Conservation (phyloP, 2,329 filamentous ascomycete species). For the Hypoxylon sp. region DNA sequence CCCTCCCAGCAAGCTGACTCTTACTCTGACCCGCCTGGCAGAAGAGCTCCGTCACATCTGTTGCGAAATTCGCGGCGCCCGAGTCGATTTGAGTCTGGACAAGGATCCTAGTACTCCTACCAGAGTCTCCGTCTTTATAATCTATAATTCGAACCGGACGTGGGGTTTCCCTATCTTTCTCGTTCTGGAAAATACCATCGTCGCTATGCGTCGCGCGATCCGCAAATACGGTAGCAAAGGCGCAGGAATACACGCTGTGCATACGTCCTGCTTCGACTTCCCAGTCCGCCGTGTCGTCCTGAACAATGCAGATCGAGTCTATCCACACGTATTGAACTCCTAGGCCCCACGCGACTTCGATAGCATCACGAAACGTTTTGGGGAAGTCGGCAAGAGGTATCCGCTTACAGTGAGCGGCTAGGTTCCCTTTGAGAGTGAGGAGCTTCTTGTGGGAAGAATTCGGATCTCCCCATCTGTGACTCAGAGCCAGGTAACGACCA, state of each 20-base stretch:
- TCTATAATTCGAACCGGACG: conserved; percentile 12
- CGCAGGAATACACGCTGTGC: conserved; percentile 18
- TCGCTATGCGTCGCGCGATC: conserved; percentile 26
- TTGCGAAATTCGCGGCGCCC: conserved; percentile 12
- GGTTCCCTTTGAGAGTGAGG: conserved; percentile 13
- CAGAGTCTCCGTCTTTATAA: not conserved
- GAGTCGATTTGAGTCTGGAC: conserved; percentile 22
- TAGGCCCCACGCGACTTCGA: conserved; percentile 9
- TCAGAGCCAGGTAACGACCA: conserved; percentile 17
- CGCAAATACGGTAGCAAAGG: conserved; percentile 23
- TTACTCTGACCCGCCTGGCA: conserved; percentile 11
- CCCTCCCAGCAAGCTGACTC: conserved; percentile 16
- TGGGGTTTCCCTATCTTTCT: not conserved
- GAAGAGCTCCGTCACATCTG: conserved; percentile 11
- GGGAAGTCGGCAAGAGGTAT: conserved; percentile 20
- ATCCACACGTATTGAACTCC: conserved; percentile 23
- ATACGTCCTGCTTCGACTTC: conserved; percentile 18
- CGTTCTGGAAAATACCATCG: conserved; percentile 23
- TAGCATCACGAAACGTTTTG: conserved; percentile 24
- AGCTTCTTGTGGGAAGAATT: conserved; percentile 19
- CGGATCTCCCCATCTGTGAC: conserved; percentile 26
- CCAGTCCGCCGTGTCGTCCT: conserved; percentile 17
- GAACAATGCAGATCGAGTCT: conserved; percentile 26
- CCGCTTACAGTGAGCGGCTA: conserved; percentile 9
- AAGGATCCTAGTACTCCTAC: not conserved